Percentiles rank a stretch among this genome's conserved stretches.
Conservation (phyloP, 2,329 filamentous ascomycete genomes). For the Akanthomyces muscarius region DNA sequence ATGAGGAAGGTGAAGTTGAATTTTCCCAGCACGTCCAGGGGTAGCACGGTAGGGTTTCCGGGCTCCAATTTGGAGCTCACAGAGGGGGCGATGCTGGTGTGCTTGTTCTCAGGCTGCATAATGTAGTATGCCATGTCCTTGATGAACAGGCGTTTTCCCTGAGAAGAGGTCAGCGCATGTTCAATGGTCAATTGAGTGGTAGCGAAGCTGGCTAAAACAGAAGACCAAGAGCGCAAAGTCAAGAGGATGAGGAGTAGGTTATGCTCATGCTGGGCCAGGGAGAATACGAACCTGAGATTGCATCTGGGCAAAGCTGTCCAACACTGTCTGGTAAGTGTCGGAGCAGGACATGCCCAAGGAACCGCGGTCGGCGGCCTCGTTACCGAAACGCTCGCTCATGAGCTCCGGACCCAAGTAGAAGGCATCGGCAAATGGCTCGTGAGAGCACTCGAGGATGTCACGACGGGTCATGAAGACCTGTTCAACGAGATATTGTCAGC, state of each 20-base stretch:
- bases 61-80: constrained; percentile 60
- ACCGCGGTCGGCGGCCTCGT: constrained; percentile 54
- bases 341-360: constrained; percentile 64
- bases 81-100: constrained; percentile 73
- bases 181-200: neutral
- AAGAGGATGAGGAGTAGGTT: constrained; percentile 2
- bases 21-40: constrained; percentile 64
- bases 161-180: constrained; percentile 25
- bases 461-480: constrained; percentile 95
- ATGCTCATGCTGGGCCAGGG: constrained; percentile 18
- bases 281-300: constrained; percentile 62
- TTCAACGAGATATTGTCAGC: neutral
- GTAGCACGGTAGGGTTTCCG: constrained; percentile 81
- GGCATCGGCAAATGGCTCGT: constrained; percentile 95
- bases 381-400: constrained; percentile 71
- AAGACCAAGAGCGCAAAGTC: neutral
- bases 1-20: constrained; percentile 98
- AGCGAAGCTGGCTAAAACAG: neutral
- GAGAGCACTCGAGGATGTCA: constrained; percentile 75
- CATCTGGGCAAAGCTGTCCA: constrained; percentile 70
- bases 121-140: constrained; percentile 97
- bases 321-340: constrained; percentile 67
- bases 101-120: constrained; percentile 66
- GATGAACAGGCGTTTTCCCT: constrained; percentile 93
- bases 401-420: constrained; percentile 95